Evolutionary conservation across 1,284 basidiomycete species (phyloP), one percentile per base, ranked within the genome.

Genomic region (Sutorius eximius): DNA sequence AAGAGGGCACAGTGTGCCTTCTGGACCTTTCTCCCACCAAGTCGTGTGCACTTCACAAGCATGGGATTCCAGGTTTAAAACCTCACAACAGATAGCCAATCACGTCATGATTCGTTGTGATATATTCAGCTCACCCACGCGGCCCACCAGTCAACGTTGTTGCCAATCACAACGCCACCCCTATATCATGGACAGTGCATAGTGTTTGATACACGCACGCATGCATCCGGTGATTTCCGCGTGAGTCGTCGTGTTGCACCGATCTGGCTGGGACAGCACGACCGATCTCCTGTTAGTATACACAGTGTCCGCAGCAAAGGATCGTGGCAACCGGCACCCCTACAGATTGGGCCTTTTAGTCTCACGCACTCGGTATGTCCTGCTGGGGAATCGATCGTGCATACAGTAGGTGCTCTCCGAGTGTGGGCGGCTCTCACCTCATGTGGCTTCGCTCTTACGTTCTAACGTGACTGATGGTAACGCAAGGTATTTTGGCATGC

Each of bases 221-320:
- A 27, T 33, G 27, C 34, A n/a, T 43, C 20, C 55, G 57, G 60
- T 49, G 60, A 57, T 66, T 52, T 43, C 64, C 62, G 52, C 12
- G 38, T 47, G 40, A 48, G 34, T 37, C 34, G 27, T 51, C 32
- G 15, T 29, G 30, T 43, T 47, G 18, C 32, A 45, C 51, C 56
- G 24, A 55, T 56, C 41, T 55, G 41, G 41, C 40, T 33, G 18
- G 40, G 50, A 43, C 45, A 30, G 20, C 13, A 10, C 32, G 15
- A 32, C 27, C 41, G 51, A 55, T 58, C 47, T 49, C 40, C 37
- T 55, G 40, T 38, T 13, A 15, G 47, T 15, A 16, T 12, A 43
- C 58, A 48, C 38, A 52, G 55, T 45, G 16, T 52, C 46, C 33
- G 42, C 36, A 45, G 51, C 22, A 37, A 54, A 41, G 33, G 51